These are phyloP conservation scores for Ustilago nuda DNA, from an alignment of 1,284 basidiomycete genomes.

Conservation along the genomic window DNA sequence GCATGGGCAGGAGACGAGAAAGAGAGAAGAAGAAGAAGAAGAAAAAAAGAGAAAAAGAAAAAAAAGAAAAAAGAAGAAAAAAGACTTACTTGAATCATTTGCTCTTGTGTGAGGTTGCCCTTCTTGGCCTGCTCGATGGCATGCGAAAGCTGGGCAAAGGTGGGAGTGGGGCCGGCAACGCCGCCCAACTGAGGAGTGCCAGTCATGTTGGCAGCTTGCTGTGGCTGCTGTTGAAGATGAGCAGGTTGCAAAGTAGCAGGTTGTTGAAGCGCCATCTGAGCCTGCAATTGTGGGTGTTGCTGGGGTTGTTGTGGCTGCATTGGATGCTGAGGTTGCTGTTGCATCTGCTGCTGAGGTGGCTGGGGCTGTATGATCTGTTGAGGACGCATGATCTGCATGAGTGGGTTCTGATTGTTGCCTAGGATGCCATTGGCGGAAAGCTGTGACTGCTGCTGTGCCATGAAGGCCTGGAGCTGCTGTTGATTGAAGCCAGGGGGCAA, in stretches of 20 bases:
- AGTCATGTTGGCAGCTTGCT: constrained; percentile 23
- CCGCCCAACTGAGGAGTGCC: constrained; percentile 23
- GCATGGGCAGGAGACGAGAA: too few relatives aligned
- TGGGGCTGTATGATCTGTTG: constrained; percentile 31
- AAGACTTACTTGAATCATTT: constrained; percentile 48
- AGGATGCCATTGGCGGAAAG: constrained; percentile 32
- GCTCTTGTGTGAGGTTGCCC: constrained; percentile 50
- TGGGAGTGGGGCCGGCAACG: constrained; percentile 31
- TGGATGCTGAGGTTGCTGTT: constrained; percentile 23
- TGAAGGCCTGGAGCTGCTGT: constrained; percentile 49
- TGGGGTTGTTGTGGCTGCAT: constrained; percentile 30
- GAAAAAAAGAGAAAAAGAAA: neutral
- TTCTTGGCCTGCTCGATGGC: constrained; percentile 55
- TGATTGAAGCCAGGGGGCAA: constrained; percentile 47
- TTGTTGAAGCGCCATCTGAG: constrained; percentile 34
- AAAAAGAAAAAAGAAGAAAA: neutral
- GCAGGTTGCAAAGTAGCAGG: constrained; percentile 30
- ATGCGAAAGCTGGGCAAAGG: constrained; percentile 48
- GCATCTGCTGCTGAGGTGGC: constrained; percentile 35
- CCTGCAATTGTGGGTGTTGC: constrained; percentile 35
- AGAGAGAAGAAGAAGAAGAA: neutral
- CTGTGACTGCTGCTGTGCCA: constrained; percentile 52
- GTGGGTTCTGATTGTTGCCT: constrained; percentile 37
- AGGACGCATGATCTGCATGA: constrained; percentile 46
- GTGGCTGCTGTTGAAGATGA: constrained; percentile 44